Base-by-base conservation (phyloP, 495 filamentous ascomycete genomes). In the Hypoxylon fragiforme region DNA sequence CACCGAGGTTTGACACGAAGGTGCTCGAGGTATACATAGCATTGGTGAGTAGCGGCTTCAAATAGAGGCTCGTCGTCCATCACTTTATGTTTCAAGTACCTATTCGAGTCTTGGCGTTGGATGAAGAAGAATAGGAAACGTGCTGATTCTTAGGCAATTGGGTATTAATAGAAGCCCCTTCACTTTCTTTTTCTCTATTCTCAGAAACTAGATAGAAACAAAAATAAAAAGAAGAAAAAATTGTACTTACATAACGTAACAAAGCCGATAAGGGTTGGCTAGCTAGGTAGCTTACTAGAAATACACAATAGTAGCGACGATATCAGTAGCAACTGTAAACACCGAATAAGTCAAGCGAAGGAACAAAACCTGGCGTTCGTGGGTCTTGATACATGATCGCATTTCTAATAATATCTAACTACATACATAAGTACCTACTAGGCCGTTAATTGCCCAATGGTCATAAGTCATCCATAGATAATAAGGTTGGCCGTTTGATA, bases 331-430 rank as follows among this genome's bases (percentile, higher is more conserved):
- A 38, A 22, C 12, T 7, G 7, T 31, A 35, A 34, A 12, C 36
- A 35, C 28, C 30, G 24, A 49, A 31, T 4, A 14, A 36, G 13
- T 30, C 5, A 8, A 38, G 35, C n/a, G n/a, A n/a, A 39, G 28
- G 35, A 39, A 45, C 24, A 12, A 21, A 24, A 4, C 1, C 39
- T 16, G 24, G 32, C 20, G 32, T 40, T 34, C 15, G 28, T 54
- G 18, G 40, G 44, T 54, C 53, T 32, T 24, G 5, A 26, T n/a
- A 46, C 43, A 35, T 26, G 24, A 28, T 16, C 46, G 15, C 24
- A 16, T 44, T 9, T 9, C 30, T 39, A 45, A 26, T 14, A 41
- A 45, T n/a, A n/a, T n/a, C n/a, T n/a, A n/a, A n/a, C n/a, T n/a
- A n/a, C n/a, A n/a, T n/a, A n/a, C n/a, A n/a, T n/a, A n/a, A n/a